Percentiles rank a stretch among this genome's conserved stretches.
These are phyloP conservation scores for Claviceps monticola DNA, from an alignment of 2,329 filamentous ascomycete species.

Conservation along the genomic window DNA sequence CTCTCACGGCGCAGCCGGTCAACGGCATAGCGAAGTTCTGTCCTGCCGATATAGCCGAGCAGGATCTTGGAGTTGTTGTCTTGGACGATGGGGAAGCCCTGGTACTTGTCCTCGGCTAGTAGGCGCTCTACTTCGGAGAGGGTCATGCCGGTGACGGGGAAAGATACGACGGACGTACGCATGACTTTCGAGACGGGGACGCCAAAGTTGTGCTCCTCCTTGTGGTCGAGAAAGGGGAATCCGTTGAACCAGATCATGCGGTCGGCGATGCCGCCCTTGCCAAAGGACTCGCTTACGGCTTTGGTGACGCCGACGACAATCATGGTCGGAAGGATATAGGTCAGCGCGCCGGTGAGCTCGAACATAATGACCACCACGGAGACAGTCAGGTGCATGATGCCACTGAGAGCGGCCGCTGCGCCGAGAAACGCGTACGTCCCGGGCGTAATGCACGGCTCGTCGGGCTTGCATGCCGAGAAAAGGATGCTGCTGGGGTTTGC, in stretches of 20 bases:
- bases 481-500: conserved; percentile 69
- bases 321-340: conserved; percentile 96
- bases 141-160: conserved; percentile 61
- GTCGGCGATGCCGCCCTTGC: conserved; percentile 94
- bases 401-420: conserved; percentile 78
- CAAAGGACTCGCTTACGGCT: conserved; percentile 76
- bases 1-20: conserved; percentile 62
- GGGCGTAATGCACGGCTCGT: conserved; percentile 90
- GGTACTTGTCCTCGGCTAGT: conserved; percentile 65
- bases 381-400: conserved; percentile 96
- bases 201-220: conserved; percentile 93
- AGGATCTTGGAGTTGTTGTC: conserved; percentile 56
- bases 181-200: conserved; percentile 87
- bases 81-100: conserved; percentile 87
- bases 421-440: conserved; percentile 95
- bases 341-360: conserved; percentile 90
- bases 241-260: conserved; percentile 99
- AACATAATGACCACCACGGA: conserved; percentile 99
- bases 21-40: conserved; percentile 82
- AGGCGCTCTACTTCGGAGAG: conserved; percentile 66
- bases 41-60: conserved; percentile 83
- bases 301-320: conserved; percentile 97
- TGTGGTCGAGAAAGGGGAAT: conserved; percentile 92
- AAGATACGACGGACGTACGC: conserved; percentile 59
- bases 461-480: conserved; percentile 78